Evolutionary conservation across 2,329 filamentous ascomycete genomes (phyloP).

Genomic region (Aspergillus flavus): DNA sequence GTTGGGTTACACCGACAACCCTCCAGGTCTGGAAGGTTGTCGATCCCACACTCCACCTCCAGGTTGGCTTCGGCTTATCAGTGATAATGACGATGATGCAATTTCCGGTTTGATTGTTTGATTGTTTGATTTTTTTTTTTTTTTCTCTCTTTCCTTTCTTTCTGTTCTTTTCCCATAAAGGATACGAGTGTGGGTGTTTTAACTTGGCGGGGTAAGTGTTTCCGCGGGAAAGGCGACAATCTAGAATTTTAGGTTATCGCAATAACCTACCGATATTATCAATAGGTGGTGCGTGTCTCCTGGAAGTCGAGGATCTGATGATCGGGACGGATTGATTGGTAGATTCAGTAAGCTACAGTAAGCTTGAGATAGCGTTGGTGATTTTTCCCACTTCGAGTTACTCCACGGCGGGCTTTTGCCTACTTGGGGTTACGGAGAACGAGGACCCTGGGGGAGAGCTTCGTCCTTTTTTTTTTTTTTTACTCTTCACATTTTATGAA

Average conservation of each 20-base stretch:
- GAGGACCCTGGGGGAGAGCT: neutral
- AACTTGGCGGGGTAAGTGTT: slow-evolving; percentile 3
- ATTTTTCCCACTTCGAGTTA: neutral
- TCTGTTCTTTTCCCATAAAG: neutral
- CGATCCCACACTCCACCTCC: neutral
- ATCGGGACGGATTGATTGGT: neutral
- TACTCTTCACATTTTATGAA: neutral
- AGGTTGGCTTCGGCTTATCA: neutral
- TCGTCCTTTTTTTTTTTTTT: neutral
- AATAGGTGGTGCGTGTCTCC: neutral
- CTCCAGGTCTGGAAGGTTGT: neutral
- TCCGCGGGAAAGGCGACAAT: neutral
- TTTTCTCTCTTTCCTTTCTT: neutral
- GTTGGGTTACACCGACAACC: neutral
- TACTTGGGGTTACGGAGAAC: neutral
- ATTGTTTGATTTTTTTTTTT: neutral
- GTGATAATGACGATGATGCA: neutral
- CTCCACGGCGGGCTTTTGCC: neutral
- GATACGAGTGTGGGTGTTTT: neutral
- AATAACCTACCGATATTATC: neutral
- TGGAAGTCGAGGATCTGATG: neutral
- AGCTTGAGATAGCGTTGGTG: neutral
- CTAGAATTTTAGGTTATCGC: neutral
- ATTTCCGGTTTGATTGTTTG: neutral
- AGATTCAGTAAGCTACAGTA: neutral